These are phyloP conservation scores for Lodderomyces orthopsilosis DNA, from an alignment of 1,139 yeast genomes.

Conservation along the genomic window DNA sequence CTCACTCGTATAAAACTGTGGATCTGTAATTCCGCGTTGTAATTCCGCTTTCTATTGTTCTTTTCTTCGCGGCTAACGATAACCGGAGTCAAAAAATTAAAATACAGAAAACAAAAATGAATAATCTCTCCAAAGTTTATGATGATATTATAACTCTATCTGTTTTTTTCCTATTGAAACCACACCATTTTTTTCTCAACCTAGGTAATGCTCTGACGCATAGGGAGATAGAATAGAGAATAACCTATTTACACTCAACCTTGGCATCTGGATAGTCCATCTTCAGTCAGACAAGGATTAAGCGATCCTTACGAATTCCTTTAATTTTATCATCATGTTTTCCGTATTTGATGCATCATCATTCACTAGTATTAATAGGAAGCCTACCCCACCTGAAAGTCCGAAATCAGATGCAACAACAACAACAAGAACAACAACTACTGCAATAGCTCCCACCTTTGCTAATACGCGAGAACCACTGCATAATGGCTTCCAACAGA, in stretches of 20 bases:
- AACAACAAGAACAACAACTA: background rate
- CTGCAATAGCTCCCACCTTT: no score
- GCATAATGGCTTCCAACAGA: slow-evolving; percentile 8
- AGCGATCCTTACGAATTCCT: no score
- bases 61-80: background rate
- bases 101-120: no score
- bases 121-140: no score
- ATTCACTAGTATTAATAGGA: slow-evolving; percentile 3
- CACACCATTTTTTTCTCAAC: no score
- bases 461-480: background rate
- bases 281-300: no score
- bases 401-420: background rate
- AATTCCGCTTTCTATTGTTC: background rate
- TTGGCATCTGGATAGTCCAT: no score
- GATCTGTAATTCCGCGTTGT: background rate
- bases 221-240: no score
- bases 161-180: background rate
- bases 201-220: no score
- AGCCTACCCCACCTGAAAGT: background rate
- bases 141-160: background rate
- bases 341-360: slow-evolving; percentile 8
- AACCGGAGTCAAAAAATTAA: background rate
- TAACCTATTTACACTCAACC: no score
- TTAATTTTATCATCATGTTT: slow-evolving; percentile 4
- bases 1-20: background rate